Evolutionary conservation across 2,329 filamentous ascomycete species (phyloP).

Genomic region (Fusarium sarcochroum): DNA sequence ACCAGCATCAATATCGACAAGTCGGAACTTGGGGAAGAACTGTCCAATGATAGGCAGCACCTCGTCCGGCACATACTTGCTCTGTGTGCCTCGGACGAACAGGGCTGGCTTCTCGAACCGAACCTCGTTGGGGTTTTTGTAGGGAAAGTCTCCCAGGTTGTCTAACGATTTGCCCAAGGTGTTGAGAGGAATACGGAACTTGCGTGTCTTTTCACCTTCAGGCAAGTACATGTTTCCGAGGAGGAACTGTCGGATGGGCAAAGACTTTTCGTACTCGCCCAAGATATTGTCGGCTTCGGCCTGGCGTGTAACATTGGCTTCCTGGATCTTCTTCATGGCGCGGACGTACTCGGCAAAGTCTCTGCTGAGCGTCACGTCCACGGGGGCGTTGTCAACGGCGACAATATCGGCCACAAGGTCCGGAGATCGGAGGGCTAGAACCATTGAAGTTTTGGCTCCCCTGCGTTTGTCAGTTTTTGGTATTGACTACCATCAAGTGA

Average conservation of each 20-base stretch:
- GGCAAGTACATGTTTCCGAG: constrained; percentile 84
- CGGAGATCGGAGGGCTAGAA: constrained; percentile 80
- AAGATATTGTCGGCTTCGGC: constrained; percentile 87
- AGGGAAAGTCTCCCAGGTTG: constrained; percentile 91
- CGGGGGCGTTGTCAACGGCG: constrained; percentile 91
- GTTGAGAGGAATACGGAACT: constrained; percentile 84
- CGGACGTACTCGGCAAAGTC: constrained; percentile 85
- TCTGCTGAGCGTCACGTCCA: constrained; percentile 80
- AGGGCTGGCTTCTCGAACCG: constrained; percentile 84
- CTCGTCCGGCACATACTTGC: constrained; percentile 86
- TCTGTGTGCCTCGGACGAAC: constrained; percentile 83
- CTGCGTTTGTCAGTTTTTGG: constrained; percentile 54
- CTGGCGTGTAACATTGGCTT: constrained; percentile 75
- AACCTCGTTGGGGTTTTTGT: constrained; percentile 75
- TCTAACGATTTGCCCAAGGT: constrained; percentile 77
- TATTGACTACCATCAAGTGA: neutral
- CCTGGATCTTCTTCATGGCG: constrained; percentile 87
- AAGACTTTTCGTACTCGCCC: constrained; percentile 76
- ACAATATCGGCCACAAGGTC: constrained; percentile 78
- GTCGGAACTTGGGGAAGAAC: constrained; percentile 84
- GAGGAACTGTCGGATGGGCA: constrained; percentile 90
- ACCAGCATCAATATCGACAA: constrained; percentile 82
- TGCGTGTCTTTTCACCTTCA: constrained; percentile 65
- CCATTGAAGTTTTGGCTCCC: constrained; percentile 95
- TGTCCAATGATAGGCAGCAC: constrained; percentile 81